Percentiles rank a stretch among this genome's conserved stretches.
Conservation (phyloP, 1,139 yeast species). For the Magnusiomyces paraingens region DNA sequence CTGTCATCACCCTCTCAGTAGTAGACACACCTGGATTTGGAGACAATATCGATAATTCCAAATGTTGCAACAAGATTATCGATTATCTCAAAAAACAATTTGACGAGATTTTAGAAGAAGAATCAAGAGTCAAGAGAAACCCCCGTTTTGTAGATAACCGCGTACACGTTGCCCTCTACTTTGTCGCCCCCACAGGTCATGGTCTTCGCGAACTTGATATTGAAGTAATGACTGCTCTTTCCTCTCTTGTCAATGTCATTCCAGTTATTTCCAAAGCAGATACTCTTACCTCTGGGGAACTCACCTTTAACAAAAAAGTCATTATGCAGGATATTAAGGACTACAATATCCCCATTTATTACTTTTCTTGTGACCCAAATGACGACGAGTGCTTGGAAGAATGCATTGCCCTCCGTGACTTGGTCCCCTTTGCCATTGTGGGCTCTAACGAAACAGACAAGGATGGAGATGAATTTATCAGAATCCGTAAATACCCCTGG, state of each 20-base stretch:
- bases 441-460: conserved; percentile 41
- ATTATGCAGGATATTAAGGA: conserved; percentile 67
- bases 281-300: conserved; percentile 71
- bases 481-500: conserved; percentile 93
- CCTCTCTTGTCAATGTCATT: conserved; percentile 75
- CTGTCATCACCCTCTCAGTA: conserved; percentile 48
- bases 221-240: conserved; percentile 67
- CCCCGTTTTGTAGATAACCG: conserved; percentile 69
- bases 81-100: conserved; percentile 80
- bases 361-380: conserved; percentile 61
- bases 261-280: conserved; percentile 89
- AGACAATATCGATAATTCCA: conserved; percentile 57
- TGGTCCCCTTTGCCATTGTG: conserved; percentile 84
- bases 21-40: conserved; percentile 83
- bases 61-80: conserved; percentile 61
- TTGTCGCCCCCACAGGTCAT: conserved; percentile 68
- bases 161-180: conserved; percentile 66
- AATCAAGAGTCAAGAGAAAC: conserved; percentile 80
- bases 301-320: conserved; percentile 56
- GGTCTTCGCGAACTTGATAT: conserved; percentile 70
- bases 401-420: conserved; percentile 63
- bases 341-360: conserved; percentile 76
- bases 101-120: conserved; percentile 88
- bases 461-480: conserved; percentile 34
- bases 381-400: conserved; percentile 72